Base-by-base conservation (phyloP, 2,329 filamentous ascomycete genomes). In the Chaetomiaceae sp. region DNA sequence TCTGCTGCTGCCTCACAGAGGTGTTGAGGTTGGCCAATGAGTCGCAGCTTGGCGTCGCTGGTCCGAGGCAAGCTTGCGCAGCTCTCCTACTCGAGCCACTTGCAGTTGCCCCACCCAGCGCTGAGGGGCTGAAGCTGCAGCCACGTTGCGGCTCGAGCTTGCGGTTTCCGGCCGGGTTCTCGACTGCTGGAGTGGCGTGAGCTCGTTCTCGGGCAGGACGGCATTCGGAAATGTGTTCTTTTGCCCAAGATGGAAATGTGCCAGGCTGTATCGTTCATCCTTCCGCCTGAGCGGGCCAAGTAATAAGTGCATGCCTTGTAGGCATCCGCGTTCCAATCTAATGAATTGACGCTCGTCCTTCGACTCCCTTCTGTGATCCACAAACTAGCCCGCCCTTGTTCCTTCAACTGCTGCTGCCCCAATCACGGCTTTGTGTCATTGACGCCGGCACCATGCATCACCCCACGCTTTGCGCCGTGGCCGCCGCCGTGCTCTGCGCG, bases 401-500 rank as follows among this genome's bases (percentile, higher is more conserved):
- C n/a, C 11, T 12, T 20, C 14, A 26, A 11, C 22, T 24, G 22
- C 22, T 24, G 15, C n/a, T n/a, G 10, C 11, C 29, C 14, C n/a
- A 19, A 12, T 6, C 22, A 22, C 18, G n/a, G 29, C 34, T n/a
- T n/a, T n/a, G n/a, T n/a, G n/a, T n/a, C 30, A 32, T 36, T 10
- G 11, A 18, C 43, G 39, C 27, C n/a, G 14, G n/a, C 58, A 65
- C 52, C 56, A 82, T 82, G 78, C 75, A 78, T 62, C 72, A 72
- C 60, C 66, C 69, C 52, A 65, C 73, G 40, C 62, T 81, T 61
- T 68, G 76, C 61, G 72, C 77, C 60, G 69, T 75, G 56, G 75
- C 76, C 51, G 72, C 78, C 48, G 79, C 81, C 49, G 68, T 87
- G 39, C 71, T 93, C 53, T 76, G 85, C 51, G 74, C 79, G 46